Conservation (phyloP, 2,329 filamentous ascomycete species). For the Zasmidium cellare region DNA sequence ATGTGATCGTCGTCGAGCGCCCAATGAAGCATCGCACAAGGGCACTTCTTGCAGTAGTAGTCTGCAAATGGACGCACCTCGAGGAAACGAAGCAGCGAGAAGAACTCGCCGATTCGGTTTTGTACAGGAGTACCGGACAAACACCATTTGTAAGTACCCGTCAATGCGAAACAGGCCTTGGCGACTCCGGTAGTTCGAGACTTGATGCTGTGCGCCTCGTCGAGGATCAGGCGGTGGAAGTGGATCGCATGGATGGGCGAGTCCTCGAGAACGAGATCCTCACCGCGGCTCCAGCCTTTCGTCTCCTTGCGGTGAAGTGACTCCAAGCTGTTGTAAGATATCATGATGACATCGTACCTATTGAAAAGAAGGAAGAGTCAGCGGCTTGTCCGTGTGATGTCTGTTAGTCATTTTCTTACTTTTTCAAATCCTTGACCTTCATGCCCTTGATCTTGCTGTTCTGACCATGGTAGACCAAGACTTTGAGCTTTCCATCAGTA, state of each 20-base stretch:
- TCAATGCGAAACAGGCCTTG: conserved; percentile 89
- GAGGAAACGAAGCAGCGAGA: conserved; percentile 75
- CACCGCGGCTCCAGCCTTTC: conserved; percentile 81
- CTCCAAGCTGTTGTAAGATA: conserved; percentile 90
- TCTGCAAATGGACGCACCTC: conserved; percentile 86
- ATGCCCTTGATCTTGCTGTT: conserved; percentile 80
- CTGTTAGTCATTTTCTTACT: conserved; percentile 45
- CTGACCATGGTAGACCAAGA: conserved; percentile 85
- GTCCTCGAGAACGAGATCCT: conserved; percentile 76
- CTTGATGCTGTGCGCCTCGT: conserved; percentile 96
- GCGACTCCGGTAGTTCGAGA: conserved; percentile 86
- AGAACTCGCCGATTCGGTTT: conserved; percentile 44
- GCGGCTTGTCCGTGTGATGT: too few species aligned
- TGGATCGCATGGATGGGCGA: conserved; percentile 76
- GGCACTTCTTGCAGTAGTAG: conserved; percentile 88
- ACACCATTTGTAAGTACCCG: conserved; percentile 90
- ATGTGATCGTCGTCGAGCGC: conserved; percentile 68
- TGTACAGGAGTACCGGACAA: conserved; percentile 92
- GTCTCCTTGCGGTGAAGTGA: conserved; percentile 90
- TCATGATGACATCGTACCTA: conserved; percentile 83
- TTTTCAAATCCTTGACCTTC: conserved; percentile 70
- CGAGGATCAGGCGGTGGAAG: conserved; percentile 89
- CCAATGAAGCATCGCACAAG: conserved; percentile 83
- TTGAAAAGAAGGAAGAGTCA: too few species aligned
- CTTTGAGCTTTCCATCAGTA: conserved; percentile 86